Evolutionary conservation across 805 yeast species (phyloP).

Genomic region (Millerozyma miso): DNA sequence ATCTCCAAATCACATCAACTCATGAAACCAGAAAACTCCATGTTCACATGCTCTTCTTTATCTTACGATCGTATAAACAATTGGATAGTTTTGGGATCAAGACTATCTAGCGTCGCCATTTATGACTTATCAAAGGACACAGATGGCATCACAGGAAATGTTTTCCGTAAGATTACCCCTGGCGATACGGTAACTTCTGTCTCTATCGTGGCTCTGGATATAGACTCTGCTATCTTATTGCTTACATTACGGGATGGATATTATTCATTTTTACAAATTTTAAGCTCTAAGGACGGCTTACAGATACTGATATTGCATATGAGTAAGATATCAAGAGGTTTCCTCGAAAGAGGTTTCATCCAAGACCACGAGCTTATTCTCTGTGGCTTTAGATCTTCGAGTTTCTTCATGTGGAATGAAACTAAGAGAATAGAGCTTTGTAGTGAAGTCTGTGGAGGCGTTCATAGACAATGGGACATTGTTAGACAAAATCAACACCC

Average conservation of each 20-base stretch:
- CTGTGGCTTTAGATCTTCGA: constrained; percentile 79
- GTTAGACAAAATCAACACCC: constrained; percentile 14
- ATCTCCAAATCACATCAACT: constrained; percentile 23
- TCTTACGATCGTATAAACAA: constrained; percentile 33
- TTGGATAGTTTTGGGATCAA: constrained; percentile 61
- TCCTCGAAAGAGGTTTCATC: constrained; percentile 68
- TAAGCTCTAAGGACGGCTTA: constrained; percentile 2
- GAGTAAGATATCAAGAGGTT: constrained; percentile 70
- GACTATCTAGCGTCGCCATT: constrained; percentile 62
- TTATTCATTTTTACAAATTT: constrained; percentile 36
- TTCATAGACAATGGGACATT: constrained; percentile 80
- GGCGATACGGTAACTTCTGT: constrained; percentile 71
- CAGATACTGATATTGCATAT: constrained; percentile 39
- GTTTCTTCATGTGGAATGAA: constrained; percentile 80
- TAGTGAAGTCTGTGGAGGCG: constrained; percentile 81
- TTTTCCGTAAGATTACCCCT: constrained; percentile 48
- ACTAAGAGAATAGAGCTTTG: constrained; percentile 65
- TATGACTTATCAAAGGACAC: constrained; percentile 36
- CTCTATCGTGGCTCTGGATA: constrained; percentile 26
- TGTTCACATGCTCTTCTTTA: constrained; percentile 58
- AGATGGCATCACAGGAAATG: constrained; percentile 7
- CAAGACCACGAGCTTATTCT: constrained; percentile 43
- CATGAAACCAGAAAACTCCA: constrained; percentile 39
- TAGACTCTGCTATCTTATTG: constrained; percentile 21
- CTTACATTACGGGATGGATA: constrained; percentile 67